Base-by-base conservation (phyloP, 1,284 basidiomycete genomes). In the Gomphus bonarii region DNA sequence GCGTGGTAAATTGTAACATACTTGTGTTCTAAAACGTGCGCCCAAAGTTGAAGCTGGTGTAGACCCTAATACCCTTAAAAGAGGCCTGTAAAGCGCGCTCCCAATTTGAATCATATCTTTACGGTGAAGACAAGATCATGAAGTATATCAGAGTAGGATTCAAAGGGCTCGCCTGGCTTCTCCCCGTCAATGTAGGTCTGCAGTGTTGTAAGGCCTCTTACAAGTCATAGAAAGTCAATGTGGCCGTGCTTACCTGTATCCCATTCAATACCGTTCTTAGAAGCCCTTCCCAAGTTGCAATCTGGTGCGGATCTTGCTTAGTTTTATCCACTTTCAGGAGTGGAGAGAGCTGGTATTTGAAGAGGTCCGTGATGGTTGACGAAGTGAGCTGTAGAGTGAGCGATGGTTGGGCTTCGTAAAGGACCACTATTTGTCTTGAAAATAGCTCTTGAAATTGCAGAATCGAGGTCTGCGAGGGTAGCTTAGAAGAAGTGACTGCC, bases 331-430 rank as follows among this genome's bases (percentile, higher is more conserved):
- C 16, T 31, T 55, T 55, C 11, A 42, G 18, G 11, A 40, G 20
- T 7, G 35, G 25, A n/a, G 55, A 50, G 33, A 57, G 36, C n/a
- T 20, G 30, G 20, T 25, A 42, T 47, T 57, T 50, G 47, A 57
- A 57, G 36, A 50, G 16, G n/a, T 51, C 48, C 25, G 48, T 57
- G 30, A 57, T 42, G 38, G 43, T 31, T 12, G 35, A 49, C 7
- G 22, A 12, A 28, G 28, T 25, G 25, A 57, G 38, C 20, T n/a
- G 42, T 5, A 57, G 47, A 2, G 55, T 31, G 28, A 18, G 30
- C 11, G 16, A n/a, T 12, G 55, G 55, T 25, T 20, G 20, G 6
- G 35, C 22, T 36, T 57, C 48, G 35, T 57, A 57, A 9, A 57
- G 38, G n/a, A 35, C 25, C 8, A 57, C 30, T 20, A 57, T 50